These are phyloP conservation scores for Fusarium sterilihyphosum DNA, from an alignment of 2,329 filamentous ascomycete genomes.

Conservation along the genomic window DNA sequence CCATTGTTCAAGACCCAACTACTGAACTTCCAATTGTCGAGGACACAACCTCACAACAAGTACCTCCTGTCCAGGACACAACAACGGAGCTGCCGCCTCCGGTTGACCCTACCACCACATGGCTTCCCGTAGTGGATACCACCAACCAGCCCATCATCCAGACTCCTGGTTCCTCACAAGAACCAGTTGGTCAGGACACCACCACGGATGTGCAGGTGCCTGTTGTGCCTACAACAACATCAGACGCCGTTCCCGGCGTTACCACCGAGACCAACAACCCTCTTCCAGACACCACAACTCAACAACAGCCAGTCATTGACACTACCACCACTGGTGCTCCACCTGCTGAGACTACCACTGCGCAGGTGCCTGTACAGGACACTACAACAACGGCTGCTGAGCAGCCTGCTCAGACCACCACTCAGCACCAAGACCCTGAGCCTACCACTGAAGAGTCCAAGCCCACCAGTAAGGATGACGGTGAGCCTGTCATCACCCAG, in stretches of 20 bases:
- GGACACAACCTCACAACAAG: not conserved
- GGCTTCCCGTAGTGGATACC: not conserved
- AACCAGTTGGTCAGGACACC: not conserved
- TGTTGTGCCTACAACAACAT: not conserved
- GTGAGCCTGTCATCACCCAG: slow-evolving; percentile 9
- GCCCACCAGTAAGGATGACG: not conserved
- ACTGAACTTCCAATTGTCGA: not conserved
- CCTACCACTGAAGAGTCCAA: not conserved
- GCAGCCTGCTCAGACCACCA: slow-evolving; percentile 2
- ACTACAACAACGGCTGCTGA: not conserved
- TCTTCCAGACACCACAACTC: not conserved
- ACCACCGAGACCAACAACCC: not conserved
- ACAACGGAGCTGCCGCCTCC: not conserved
- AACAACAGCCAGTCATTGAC: not conserved
- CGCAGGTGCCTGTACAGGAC: not conserved
- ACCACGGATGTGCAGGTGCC: not conserved
- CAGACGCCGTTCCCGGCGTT: not conserved
- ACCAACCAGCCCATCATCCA: not conserved
- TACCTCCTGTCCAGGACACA: not conserved
- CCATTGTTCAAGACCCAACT: not conserved
- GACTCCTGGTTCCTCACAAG: not conserved
- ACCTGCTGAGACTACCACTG: not conserved
- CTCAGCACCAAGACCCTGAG: not conserved
- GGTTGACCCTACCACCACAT: not conserved
- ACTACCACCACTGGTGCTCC: not conserved